Evolutionary conservation across 2,329 filamentous ascomycete genomes (phyloP).

Genomic region (Aspergillus carbonarius): DNA sequence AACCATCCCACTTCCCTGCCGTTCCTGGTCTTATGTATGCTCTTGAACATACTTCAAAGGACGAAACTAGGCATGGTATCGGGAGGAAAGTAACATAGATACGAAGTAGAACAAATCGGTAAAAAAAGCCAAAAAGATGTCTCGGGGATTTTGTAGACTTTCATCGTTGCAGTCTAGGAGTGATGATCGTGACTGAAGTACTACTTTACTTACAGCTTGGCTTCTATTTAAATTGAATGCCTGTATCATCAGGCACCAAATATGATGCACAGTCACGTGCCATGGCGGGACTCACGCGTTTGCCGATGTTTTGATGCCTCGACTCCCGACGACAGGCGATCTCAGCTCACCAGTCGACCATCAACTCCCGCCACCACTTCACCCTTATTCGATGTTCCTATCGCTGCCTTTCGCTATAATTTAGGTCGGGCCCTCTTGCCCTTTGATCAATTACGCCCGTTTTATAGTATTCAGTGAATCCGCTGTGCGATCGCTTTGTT

Average conservation of each 20-base stretch:
- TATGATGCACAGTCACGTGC: slow-evolving; percentile 21
- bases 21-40: neutral
- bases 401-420: neutral
- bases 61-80: neutral
- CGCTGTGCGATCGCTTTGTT: slow-evolving; percentile 31
- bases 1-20: neutral
- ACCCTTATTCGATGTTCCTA: slow-evolving; percentile 15
- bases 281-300: slow-evolving; percentile 16
- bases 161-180: neutral
- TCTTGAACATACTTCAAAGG: neutral
- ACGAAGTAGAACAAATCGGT: neutral
- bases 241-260: slow-evolving; percentile 2
- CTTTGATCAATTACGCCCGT: neutral
- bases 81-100: neutral
- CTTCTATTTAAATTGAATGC: neutral
- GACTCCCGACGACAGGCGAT: slow-evolving; percentile 17
- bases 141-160: neutral
- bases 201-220: neutral
- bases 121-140: neutral
- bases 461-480: slow-evolving; percentile 1
- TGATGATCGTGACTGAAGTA: neutral
- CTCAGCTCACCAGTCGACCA: slow-evolving; percentile 10
- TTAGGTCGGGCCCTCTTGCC: slow-evolving; percentile 8
- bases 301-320: slow-evolving; percentile 21
- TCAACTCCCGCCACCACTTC: slow-evolving; percentile 8